phyloP scores from a whole-genome alignment of 345 rosid species.

The Ceriops decandra region DNA sequence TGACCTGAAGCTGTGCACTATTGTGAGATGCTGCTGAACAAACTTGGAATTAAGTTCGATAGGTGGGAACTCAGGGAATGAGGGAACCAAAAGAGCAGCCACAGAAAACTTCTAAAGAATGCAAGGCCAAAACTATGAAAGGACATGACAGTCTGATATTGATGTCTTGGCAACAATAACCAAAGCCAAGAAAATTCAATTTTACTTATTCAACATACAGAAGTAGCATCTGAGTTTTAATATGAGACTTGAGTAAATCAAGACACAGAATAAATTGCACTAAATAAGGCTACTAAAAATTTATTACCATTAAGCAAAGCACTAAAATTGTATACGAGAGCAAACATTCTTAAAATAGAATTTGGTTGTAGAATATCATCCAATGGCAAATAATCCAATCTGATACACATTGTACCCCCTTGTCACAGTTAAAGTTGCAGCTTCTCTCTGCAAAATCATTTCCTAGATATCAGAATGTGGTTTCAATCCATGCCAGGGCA shows the following conservation, averaged over 20 bases:
- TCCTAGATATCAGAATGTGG: conserved; percentile 32
- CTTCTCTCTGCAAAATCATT: conserved; percentile 27
- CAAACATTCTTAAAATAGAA: not conserved
- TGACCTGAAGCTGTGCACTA: not conserved
- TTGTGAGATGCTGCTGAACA: not conserved
- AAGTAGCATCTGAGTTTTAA: too few relatives aligned
- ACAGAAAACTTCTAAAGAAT: not conserved
- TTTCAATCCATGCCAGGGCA: conserved; percentile 53
- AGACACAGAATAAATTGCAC: not conserved
- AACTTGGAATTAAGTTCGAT: not conserved
- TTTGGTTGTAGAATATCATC: not conserved
- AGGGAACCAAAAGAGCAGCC: not conserved
- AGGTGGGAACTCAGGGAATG: too few relatives aligned
- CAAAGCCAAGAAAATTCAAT: too few relatives aligned
- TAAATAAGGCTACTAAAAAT: not conserved
- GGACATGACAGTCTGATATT: too few relatives aligned
- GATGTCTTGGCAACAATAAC: too few relatives aligned
- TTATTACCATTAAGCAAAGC: not conserved
- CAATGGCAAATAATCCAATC: conserved; percentile 11
- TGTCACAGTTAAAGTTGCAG: conserved; percentile 37
- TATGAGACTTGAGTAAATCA: too few relatives aligned
- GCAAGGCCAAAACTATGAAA: not conserved
- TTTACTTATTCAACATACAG: too few relatives aligned
- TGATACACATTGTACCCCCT: conserved; percentile 14
- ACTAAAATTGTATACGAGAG: not conserved